phyloP scores from a whole-genome alignment of 225 moss, liverwort and hornwort genomes.

The Sphagnum contortum region DNA sequence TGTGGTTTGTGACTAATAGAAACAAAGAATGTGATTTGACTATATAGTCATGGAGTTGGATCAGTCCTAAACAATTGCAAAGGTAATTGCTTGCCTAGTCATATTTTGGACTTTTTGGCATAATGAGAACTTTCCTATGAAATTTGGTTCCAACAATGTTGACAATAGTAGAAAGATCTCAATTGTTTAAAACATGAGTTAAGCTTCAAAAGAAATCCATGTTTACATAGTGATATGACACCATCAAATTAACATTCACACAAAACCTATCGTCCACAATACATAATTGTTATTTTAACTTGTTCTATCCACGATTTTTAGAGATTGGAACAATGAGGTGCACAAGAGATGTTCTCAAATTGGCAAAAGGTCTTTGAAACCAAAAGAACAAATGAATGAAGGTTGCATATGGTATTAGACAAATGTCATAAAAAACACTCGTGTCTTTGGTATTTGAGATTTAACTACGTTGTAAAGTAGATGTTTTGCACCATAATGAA shows the following conservation, averaged over 20 bases:
- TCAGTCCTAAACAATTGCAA: too few relatives aligned
- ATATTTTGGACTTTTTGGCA: too few relatives aligned
- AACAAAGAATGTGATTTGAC: too few relatives aligned
- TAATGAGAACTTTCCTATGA: too few relatives aligned
- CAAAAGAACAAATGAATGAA: background rate
- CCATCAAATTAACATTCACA: slow-evolving; percentile 76
- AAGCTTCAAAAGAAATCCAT: slow-evolving; percentile 72
- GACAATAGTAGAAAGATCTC: background rate
- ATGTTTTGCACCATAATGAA: slow-evolving; percentile 34
- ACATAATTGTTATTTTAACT: background rate
- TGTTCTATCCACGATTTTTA: background rate
- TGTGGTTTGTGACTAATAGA: too few relatives aligned
- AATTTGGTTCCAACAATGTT: too few relatives aligned
- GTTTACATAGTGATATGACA: slow-evolving; percentile 67
- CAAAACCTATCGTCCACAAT: slow-evolving; percentile 52
- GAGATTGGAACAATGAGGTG: background rate
- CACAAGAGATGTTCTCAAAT: background rate
- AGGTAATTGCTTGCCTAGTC: too few relatives aligned
- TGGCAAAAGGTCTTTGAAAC: background rate
- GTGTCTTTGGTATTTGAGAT: slow-evolving; percentile 75
- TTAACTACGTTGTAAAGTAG: slow-evolving; percentile 68
- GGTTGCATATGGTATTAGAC: slow-evolving; percentile 38
- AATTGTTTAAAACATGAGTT: slow-evolving; percentile 59
- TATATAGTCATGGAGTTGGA: too few relatives aligned
- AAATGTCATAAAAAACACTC: slow-evolving; percentile 79